A percentile compares a stretch with the other conserved stretches of the same genome.
phyloP scores from a whole-genome alignment of 1,284 basidiomycete genomes.

The Heterobasidion annosum region DNA sequence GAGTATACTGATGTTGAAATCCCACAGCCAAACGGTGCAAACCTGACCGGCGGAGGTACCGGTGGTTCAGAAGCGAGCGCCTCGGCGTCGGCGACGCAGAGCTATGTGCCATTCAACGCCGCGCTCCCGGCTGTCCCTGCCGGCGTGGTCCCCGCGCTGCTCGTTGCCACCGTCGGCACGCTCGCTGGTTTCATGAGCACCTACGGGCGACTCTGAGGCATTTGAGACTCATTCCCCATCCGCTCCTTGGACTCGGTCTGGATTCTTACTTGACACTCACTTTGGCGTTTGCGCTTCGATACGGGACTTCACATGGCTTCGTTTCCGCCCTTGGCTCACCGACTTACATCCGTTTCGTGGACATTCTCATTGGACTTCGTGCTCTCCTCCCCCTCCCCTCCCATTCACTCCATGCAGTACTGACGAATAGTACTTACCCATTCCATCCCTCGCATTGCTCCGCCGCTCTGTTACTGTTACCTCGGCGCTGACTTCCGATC shows the following conservation, averaged over 20 bases:
- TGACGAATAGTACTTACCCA: too few relatives aligned
- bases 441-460: too few relatives aligned
- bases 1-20: constrained; percentile 2
- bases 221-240: neutral
- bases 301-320: neutral
- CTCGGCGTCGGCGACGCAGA: constrained; percentile 16
- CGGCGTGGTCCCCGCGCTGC: constrained; percentile 21
- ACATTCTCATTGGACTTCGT: neutral
- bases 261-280: neutral
- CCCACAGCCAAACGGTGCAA: constrained; percentile 55
- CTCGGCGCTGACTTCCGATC: too few relatives aligned
- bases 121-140: constrained; percentile 18
- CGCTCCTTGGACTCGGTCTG: neutral
- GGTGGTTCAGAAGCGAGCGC: constrained; percentile 21
- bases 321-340: neutral
- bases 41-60: constrained; percentile 53
- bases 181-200: constrained; percentile 19
- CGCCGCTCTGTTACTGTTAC: too few relatives aligned
- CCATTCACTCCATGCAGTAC: neutral
- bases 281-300: neutral
- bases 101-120: constrained; percentile 43
- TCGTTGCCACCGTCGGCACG: constrained; percentile 22
- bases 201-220: constrained; percentile 9
- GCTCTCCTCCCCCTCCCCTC: neutral
- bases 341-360: neutral